Evolutionary conservation across 2,329 filamentous ascomycete genomes (phyloP).

Genomic region (Neonectria neomacrospora): DNA sequence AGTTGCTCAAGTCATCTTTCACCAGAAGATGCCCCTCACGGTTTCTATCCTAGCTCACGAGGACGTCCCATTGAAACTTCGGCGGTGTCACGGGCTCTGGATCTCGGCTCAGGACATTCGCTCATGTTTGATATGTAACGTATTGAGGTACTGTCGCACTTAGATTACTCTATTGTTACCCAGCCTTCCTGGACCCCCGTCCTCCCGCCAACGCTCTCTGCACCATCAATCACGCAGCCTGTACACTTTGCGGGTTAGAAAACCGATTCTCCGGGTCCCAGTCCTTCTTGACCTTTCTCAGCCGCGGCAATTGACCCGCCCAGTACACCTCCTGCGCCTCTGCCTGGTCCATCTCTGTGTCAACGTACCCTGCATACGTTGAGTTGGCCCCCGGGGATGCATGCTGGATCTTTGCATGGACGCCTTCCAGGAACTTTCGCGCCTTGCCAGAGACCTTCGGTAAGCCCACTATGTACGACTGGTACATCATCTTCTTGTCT

Average conservation of each 20-base stretch:
- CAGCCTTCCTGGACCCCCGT: not conserved
- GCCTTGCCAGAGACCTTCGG: slow-evolving; percentile 58
- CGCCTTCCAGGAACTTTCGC: slow-evolving; percentile 61
- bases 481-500: slow-evolving; percentile 72
- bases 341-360: slow-evolving; percentile 57
- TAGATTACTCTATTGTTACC: no score
- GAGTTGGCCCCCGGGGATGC: slow-evolving; percentile 51
- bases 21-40: no score
- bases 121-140: not conserved
- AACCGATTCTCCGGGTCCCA: slow-evolving; percentile 53
- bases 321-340: slow-evolving; percentile 56
- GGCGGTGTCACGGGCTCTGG: not conserved
- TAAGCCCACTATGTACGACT: slow-evolving; percentile 68
- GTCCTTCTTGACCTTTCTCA: slow-evolving; percentile 50
- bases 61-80: not conserved
- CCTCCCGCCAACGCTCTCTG: not conserved
- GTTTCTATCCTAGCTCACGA: not conserved
- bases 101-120: not conserved
- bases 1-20: no score
- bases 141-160: no score
- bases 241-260: slow-evolving; percentile 51
- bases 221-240: slow-evolving; percentile 21
- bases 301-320: slow-evolving; percentile 46
- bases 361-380: slow-evolving; percentile 73
- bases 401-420: slow-evolving; percentile 57